Evolutionary conservation across 2,329 filamentous ascomycete genomes (phyloP).

Genomic region (Colletotrichum lindemuthianum): DNA sequence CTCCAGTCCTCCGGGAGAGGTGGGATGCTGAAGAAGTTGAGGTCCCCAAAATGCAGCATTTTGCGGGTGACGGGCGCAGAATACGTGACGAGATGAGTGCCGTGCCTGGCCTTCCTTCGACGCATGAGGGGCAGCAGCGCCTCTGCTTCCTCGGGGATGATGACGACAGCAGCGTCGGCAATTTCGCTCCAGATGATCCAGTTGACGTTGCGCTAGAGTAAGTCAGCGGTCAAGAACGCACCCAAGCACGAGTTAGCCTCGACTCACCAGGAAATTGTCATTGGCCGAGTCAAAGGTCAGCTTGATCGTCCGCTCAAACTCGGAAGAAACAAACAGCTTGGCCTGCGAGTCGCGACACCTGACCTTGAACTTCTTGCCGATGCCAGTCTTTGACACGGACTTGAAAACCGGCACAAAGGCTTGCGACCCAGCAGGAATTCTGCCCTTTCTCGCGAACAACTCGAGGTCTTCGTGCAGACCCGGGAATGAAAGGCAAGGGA

Average conservation of each 20-base stretch:
- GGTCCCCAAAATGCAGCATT: conserved; percentile 68
- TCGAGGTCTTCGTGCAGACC: conserved; percentile 59
- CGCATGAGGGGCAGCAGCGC: conserved; percentile 57
- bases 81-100: conserved; percentile 64
- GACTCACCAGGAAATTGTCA: conserved; percentile 48
- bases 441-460: conserved; percentile 57
- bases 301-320: conserved; percentile 60
- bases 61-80: conserved; percentile 67
- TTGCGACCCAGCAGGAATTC: conserved; percentile 47
- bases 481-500: conserved; percentile 51
- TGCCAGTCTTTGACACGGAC: conserved; percentile 48
- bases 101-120: conserved; percentile 43
- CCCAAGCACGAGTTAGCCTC: accelerated
- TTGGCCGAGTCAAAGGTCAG: conserved; percentile 38
- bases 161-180: conserved; percentile 60
- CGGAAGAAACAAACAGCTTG: conserved; percentile 50
- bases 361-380: conserved; percentile 48
- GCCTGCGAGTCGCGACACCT: conserved; percentile 31
- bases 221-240: not conserved
- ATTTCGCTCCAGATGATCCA: conserved; percentile 69
- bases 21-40: conserved; percentile 65
- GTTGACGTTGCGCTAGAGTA: conserved; percentile 57
- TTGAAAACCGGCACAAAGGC: conserved; percentile 54
- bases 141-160: conserved; percentile 73
- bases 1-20: conserved; percentile 49